Base-by-base conservation (phyloP, 257 asterid genomes). In the Ehretia macrophylla region DNA sequence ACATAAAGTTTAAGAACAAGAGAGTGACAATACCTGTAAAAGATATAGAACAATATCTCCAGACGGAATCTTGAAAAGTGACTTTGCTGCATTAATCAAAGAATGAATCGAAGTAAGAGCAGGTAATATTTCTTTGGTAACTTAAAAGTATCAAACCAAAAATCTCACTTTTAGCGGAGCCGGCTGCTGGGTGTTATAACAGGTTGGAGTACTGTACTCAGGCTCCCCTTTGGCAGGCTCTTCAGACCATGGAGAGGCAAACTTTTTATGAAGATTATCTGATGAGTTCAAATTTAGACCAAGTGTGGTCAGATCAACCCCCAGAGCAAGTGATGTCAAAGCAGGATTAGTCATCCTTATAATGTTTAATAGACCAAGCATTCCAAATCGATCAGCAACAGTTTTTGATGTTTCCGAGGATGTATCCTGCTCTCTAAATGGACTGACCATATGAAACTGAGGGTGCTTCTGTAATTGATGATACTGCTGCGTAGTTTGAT, bases 231-330 rank as follows among this genome's bases (percentile, higher is more conserved):
- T 81, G 68, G 78, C 81, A 56, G 91, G 98, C 54, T 87, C 96
- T 11, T 87, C 89, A 40, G 96, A 83, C 94, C 94, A 90, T 45
- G 98, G 98, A 68, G 98, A 90, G 52, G 85, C 83, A 70, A 90
- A 90, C 70, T 80, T 85, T 76, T 87, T 81, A 75, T 90, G 82
- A 55, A 90, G 77, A 66, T 85, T 76, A 58, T 90, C 96, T 8
- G 91, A 19, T 37, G 98, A 90, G 79, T 78, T 85, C 75, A 90
- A 69, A 65, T 85, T 83, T 52, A 90, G 71, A 39, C 95, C 98
- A 57, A 90, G 96, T 22, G 91, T 75, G 11, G 96, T 81, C 66
- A 87, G 79, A 68, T 90, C 98, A 55, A 75, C 66, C 56, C 98
- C 98, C 51, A 80, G 60, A 22, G 96, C 91, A 81, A 88, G 94